phyloP scores from a whole-genome alignment of 371 early-diverging fungal species.

The Choanephora cucurbitarum region DNA sequence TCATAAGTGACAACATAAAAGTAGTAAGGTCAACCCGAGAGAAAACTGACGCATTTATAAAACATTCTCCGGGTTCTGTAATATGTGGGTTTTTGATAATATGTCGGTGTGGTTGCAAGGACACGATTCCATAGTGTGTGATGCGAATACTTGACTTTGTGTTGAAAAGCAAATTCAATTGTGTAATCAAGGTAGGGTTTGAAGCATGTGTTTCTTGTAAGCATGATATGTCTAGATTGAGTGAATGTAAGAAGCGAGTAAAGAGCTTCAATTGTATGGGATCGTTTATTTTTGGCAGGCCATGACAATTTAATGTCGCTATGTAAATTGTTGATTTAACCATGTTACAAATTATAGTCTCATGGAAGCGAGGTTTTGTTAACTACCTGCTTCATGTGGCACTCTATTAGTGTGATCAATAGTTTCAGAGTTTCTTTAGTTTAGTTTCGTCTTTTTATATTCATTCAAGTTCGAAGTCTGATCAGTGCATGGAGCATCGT shows the following conservation, averaged over 20 bases:
- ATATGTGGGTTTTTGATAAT: background rate
- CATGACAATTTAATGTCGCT: conserved; percentile 1
- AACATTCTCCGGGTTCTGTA: background rate
- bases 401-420: background rate
- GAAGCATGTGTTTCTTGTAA: conserved; percentile 18
- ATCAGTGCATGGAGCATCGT: too few species aligned
- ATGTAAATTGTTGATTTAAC: background rate
- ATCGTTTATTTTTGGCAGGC: conserved; percentile 9
- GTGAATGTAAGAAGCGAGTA: conserved; percentile 1
- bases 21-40: background rate
- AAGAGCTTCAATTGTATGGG: conserved; percentile 1
- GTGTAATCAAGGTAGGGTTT: too few species aligned
- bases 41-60: background rate
- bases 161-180: conserved; percentile 3
- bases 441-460: too few species aligned
- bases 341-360: background rate
- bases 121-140: conserved; percentile 3
- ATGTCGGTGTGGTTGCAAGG: background rate
- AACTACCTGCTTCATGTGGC: too few species aligned
- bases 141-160: conserved; percentile 1
- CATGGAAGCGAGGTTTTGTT: background rate
- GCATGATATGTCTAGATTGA: background rate
- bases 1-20: background rate
- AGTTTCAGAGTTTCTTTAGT: background rate
- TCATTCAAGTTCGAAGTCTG: too few species aligned